Evolutionary conservation across 2,329 filamentous ascomycete genomes (phyloP), one percentile per base, ranked within the genome.

Genomic region (Stachybotrys chlorohalonatus): DNA sequence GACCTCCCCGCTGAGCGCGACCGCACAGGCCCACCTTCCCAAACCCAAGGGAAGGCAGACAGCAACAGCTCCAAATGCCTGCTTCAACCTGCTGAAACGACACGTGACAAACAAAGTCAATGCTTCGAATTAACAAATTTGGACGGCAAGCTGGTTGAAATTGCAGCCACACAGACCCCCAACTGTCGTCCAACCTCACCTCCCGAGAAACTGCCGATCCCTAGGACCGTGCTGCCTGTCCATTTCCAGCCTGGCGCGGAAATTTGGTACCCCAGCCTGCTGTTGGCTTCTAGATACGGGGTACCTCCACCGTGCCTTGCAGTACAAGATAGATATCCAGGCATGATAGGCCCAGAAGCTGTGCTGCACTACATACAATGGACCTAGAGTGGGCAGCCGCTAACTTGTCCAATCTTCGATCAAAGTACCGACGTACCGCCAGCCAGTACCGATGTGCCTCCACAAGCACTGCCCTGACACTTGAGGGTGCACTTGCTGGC

Each of bases 221-320:
- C 36, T 5, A 42, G 24, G 24, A 24, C 24, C 24, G 24, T 24
- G 24, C 24, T 42, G 13, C 36, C 8, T 42, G 13, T 42, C 36
- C 24, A 24, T 24, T 24, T 24, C 49, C 57, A 59, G 54, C 59
- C 53, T 60, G 54, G 51, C 47, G 42, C 47, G 53, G 56, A 52
- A 58, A 55, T 57, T 63, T 57, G 55, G 57, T 9, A 42, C 36
- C 36, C 36, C 36, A 42, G 13, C 36, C 8, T 42, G 13, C 13
- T 42, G 36, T 13, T 42, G 36, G 36, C 13, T 42, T 42, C 9
- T 5, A 42, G 36, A 42, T 42, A 42, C 13, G 36, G 36, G 36
- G 36, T 42, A 42, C 36, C 13, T 24, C 24, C 4, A 24, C 36
- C 8, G 36, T 13, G 9, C 36, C 9, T 2, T 42, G 2, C 36